phyloP scores from a whole-genome alignment of 768 basidiomycete genomes.

The Mycena vulgaris region DNA sequence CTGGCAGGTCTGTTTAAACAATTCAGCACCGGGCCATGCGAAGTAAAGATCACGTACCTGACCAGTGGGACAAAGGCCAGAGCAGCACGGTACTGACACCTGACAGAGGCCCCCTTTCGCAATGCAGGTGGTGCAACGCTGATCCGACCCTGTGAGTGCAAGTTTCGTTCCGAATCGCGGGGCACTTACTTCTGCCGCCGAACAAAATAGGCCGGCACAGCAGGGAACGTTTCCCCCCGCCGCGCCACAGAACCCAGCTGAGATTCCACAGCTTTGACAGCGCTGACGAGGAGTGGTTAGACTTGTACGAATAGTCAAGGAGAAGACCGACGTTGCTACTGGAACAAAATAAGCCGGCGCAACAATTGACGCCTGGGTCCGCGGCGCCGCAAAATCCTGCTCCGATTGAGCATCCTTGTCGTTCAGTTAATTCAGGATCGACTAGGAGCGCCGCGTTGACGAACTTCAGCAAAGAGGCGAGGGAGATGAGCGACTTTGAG shows the following conservation, averaged over 20 bases:
- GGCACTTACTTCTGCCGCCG: not conserved
- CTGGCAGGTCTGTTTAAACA: not conserved
- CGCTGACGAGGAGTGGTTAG: not conserved
- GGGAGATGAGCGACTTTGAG: not conserved
- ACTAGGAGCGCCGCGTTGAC: not conserved
- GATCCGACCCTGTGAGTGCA: not conserved
- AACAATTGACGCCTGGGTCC: not conserved
- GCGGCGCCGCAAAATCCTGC: not conserved
- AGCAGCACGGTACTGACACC: not conserved
- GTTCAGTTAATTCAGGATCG: not conserved
- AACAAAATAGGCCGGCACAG: constrained; percentile 5
- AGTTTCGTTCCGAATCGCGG: not conserved
- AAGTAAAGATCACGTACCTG: not conserved
- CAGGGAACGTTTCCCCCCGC: not conserved
- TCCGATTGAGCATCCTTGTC: not conserved
- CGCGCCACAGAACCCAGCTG: constrained; percentile 2
- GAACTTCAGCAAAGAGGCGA: constrained; percentile 12
- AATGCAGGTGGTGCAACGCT: not conserved
- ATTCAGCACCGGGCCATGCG: not conserved
- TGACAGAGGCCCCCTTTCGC: not conserved
- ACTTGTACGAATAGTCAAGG: not conserved
- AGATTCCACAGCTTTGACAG: not conserved
- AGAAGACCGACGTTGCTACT: not conserved
- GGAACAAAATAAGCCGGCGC: not conserved
- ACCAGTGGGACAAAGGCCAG: not conserved